Evolutionary conservation across 352 stramenopile species (phyloP), one percentile per base, ranked within the genome.

Genomic region (Paralagenidium karlingii): DNA sequence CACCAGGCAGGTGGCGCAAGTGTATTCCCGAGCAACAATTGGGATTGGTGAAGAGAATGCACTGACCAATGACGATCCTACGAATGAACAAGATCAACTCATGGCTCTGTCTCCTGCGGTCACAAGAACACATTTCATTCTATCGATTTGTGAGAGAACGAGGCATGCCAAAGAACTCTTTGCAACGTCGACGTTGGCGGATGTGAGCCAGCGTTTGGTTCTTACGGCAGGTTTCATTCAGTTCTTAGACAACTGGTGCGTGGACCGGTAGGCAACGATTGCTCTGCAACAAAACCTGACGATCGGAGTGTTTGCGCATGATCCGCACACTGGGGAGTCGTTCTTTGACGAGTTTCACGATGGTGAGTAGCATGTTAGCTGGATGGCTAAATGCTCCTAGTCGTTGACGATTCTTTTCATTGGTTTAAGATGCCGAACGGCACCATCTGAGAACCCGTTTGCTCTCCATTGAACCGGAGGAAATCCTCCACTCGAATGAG

Each of bases 21-120:
- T 73, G 28, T 73, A 70, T 29, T 73, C 63, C 5, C 52, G 60
- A 6, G 60, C 63, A 5, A 77, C 63, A 11, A 63, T 77, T 16
- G 58, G 58, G 9, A 21, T 41, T 5, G 53, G 61, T 34, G 33
- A 32, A 5, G 43, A 24, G 34, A 24, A 19, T 28, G 16, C 37
- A 36, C 30, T 6, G 42, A 40, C 15, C n/a, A n/a, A n/a, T n/a
- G n/a, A n/a, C n/a, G n/a, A n/a, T n/a, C n/a, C n/a, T n/a, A n/a
- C n/a, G n/a, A 40, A 8, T 7, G 34, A 45, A 8, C 47, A 50
- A 8, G 31, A 39, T 2, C n/a, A 12, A 15, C 16, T 6, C 19
- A 40, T 10, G 18, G 19, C 13, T 1, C 13, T 32, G 45, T 38
- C 8, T 22, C 30, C 7, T n/a, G 33, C 13, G 0, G 13, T 36